These are phyloP conservation scores for Kwoniella europaea DNA, from an alignment of 768 basidiomycete species.

Conservation along the genomic window DNA sequence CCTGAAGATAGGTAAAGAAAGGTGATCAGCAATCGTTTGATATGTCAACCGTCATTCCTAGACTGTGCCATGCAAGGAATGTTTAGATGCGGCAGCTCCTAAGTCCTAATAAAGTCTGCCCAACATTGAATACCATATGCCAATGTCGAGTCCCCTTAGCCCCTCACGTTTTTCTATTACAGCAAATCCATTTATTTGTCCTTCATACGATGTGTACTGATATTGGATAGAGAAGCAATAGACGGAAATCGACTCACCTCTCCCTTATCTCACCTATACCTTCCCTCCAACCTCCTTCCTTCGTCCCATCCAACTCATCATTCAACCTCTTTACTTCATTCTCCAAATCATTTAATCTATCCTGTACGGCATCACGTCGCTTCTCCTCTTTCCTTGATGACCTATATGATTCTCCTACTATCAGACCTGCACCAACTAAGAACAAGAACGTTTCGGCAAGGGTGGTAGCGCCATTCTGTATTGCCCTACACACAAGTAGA, in stretches of 20 bases:
- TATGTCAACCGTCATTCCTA: too few species aligned
- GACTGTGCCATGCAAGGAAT: too few species aligned
- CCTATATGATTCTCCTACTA: constrained; percentile 51
- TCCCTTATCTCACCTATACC: constrained; percentile 34
- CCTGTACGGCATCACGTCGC: constrained; percentile 48
- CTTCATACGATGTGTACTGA: not conserved
- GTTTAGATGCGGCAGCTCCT: too few species aligned
- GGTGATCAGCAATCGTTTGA: not conserved
- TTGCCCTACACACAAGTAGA: constrained; percentile 33
- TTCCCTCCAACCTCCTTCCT: constrained; percentile 15
- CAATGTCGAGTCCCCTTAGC: too few species aligned
- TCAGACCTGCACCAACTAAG: constrained; percentile 50
- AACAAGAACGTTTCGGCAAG: constrained; percentile 57
- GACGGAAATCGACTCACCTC: constrained; percentile 33
- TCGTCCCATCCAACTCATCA: constrained; percentile 19
- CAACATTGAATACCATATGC: too few species aligned
- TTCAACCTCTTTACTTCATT: constrained; percentile 34
- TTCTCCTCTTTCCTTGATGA: constrained; percentile 50
- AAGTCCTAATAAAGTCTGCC: too few species aligned
- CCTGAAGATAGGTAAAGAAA: constrained; percentile 17
- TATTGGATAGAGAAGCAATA: not conserved
- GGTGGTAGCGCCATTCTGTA: constrained; percentile 57
- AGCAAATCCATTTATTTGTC: not conserved
- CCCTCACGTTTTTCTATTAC: too few species aligned
- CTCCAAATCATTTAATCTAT: constrained; percentile 45